Conservation (phyloP, 495 filamentous ascomycete genomes). For the Penicillium daleae region DNA sequence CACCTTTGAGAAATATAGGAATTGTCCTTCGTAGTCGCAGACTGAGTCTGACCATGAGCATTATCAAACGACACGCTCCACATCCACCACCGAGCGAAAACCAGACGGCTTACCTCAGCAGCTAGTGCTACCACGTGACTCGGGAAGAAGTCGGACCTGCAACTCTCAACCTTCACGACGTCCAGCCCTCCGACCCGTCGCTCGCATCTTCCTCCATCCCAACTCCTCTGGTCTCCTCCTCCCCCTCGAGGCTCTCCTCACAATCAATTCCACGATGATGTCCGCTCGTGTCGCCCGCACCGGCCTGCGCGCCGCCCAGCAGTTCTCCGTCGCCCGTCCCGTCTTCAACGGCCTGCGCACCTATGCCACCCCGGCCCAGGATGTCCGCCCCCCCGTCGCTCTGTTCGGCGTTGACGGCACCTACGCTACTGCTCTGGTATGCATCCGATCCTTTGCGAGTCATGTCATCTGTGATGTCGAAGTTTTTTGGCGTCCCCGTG, state of each 20-base stretch:
- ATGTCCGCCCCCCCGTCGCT: constrained; percentile 81
- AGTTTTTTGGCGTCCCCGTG: constrained; percentile 35
- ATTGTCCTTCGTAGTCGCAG: neutral
- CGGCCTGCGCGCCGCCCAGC: constrained; percentile 54
- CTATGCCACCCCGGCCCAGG: constrained; percentile 76
- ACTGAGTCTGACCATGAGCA: no score
- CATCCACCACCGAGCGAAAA: constrained; percentile 9
- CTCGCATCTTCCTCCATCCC: constrained; percentile 34
- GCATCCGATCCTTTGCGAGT: constrained; percentile 15
- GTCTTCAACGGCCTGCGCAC: constrained; percentile 58
- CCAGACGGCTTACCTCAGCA: constrained; percentile 23
- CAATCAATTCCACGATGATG: constrained; percentile 42
- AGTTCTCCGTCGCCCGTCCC: constrained; percentile 51
- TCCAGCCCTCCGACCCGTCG: constrained; percentile 35
- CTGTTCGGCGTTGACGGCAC: constrained; percentile 96
- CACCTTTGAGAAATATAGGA: neutral
- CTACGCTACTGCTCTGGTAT: constrained; percentile 97
- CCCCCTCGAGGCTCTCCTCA: constrained; percentile 34
- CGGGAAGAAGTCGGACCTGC: constrained; percentile 47
- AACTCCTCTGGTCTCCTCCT: constrained; percentile 26
- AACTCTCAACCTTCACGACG: constrained; percentile 41
- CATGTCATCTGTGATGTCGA: constrained; percentile 9
- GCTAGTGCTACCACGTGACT: constrained; percentile 44
- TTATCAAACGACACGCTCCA: no score
- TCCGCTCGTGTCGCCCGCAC: constrained; percentile 53